A percentile compares a stretch with the other conserved stretches of the same genome.
Conservation (phyloP, 148 eudicot genomes). For the Rhododendron vialii region DNA sequence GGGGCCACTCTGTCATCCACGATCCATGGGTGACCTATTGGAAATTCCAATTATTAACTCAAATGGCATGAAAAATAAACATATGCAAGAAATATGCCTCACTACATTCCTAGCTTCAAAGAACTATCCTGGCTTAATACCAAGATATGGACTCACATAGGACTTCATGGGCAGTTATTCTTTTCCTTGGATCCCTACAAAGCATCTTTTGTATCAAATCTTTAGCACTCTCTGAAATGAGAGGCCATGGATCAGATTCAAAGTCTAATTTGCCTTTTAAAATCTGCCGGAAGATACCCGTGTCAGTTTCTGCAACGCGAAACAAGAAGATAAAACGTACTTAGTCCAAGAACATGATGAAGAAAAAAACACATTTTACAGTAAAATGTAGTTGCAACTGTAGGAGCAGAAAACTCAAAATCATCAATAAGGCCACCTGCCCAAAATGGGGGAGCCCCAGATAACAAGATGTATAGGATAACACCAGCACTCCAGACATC, state of each 20-base stretch:
- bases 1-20: slow-evolving; percentile 76
- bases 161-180: slow-evolving; percentile 67
- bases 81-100: background rate
- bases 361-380: background rate
- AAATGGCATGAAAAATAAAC: background rate
- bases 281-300: slow-evolving; percentile 73
- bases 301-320: slow-evolving; percentile 53
- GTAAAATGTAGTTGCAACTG: slow-evolving; percentile 1
- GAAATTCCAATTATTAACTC: background rate
- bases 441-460: slow-evolving; percentile 81
- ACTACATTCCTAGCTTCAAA: background rate
- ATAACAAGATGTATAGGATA: slow-evolving; percentile 66
- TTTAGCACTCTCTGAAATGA: slow-evolving; percentile 66
- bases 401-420: background rate
- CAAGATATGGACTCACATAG: slow-evolving; percentile 47
- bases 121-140: background rate
- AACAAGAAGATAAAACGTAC: background rate
- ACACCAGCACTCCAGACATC: slow-evolving; percentile 92
- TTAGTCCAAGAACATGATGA: background rate
- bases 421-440: slow-evolving; percentile 39
- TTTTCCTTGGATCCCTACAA: slow-evolving; percentile 52
- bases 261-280: slow-evolving; percentile 73
- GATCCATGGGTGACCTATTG: slow-evolving; percentile 76
- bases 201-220: slow-evolving; percentile 75
- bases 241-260: slow-evolving; percentile 71